Evolutionary conservation across 768 basidiomycete species (phyloP), one percentile per base, ranked within the genome.

Genomic region (Hygrophorus pudorinus): DNA sequence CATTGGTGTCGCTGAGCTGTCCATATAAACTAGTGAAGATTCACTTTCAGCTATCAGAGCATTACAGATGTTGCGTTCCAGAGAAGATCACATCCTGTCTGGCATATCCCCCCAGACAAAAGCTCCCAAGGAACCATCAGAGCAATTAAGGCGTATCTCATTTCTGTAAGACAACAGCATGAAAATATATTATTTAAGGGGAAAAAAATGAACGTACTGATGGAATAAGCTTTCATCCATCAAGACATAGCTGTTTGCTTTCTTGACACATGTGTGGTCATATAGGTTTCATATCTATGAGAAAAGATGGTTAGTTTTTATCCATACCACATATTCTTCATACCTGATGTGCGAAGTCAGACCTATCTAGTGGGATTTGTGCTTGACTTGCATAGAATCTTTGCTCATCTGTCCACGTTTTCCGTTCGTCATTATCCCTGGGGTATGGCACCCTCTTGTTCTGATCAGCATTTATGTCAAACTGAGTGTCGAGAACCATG

Each of bases 51-150:
- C 38, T n/a, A 11, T 11, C 13, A 38, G 21, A 14, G 38, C 38
- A 24, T 18, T 38, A 18, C n/a, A 18, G 21, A 38, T 13, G 38
- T 38, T 38, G 18, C n/a, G 38, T 24, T 38, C 38, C 38, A 38
- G 12, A 12, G 38, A 38, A 14, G 38, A n/a, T n/a, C 38, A 18
- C 4, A 38, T 13, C 18, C 3, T 18, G 13, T 17, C 38, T 14
- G 38, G 38, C 38, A 38, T 38, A 38, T 38, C 38, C 13, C 38
- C 38, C 38, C 38, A 38, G 38, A 38, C 21, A 18, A 18, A 38
- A 18, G 38, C 38, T 12, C 21, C 13, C 13, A 4, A 17, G 12
- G 38, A 17, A 17, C 38, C 38, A 38, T 38, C 38, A 13, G 18
- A 38, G 18, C 38, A 38, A 18, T 38, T 38, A 18, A 38, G 38